These are phyloP conservation scores for Colletotrichum ledebouriae DNA, from an alignment of 2,329 filamentous ascomycete genomes.

Conservation along the genomic window DNA sequence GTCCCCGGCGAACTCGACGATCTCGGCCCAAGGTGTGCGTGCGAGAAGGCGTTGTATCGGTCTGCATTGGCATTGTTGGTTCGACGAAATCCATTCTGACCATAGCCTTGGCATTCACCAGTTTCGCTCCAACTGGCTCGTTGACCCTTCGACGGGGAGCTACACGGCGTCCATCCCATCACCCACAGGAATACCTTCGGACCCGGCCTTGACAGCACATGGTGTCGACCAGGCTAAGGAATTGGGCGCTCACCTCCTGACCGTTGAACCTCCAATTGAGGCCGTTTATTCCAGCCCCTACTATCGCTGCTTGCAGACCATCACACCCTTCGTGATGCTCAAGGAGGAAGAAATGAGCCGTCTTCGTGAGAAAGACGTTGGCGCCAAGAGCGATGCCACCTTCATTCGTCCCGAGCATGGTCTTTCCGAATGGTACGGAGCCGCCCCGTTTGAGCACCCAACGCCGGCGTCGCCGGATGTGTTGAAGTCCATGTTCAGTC, in stretches of 20 bases:
- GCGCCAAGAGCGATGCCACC: slow-evolving; percentile 45
- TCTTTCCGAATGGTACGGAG: slow-evolving; percentile 90
- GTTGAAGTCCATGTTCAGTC: slow-evolving; percentile 77
- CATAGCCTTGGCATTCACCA: slow-evolving; percentile 51
- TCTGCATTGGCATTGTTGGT: slow-evolving; percentile 16
- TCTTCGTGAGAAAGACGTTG: slow-evolving; percentile 27
- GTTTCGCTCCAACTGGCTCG: slow-evolving; percentile 93
- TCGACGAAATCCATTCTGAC: slow-evolving; percentile 37
- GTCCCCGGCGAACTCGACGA: slow-evolving; percentile 8
- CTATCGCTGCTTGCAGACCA: slow-evolving; percentile 89
- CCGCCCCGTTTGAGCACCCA: slow-evolving; percentile 88
- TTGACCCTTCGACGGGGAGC: slow-evolving; percentile 82
- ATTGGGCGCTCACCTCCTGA: slow-evolving; percentile 75
- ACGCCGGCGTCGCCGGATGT: slow-evolving; percentile 74
- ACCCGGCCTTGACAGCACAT: slow-evolving; percentile 88
- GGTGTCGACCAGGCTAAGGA: slow-evolving; percentile 87
- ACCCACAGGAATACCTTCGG: slow-evolving; percentile 88
- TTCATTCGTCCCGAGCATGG: slow-evolving; percentile 69
- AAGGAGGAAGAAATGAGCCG: slow-evolving; percentile 46
- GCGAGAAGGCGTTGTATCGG: background rate
- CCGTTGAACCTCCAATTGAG: slow-evolving; percentile 76
- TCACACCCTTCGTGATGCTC: slow-evolving; percentile 75
- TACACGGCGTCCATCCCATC: slow-evolving; percentile 82
- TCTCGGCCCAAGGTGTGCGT: slow-evolving; percentile 8
- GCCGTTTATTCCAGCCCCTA: slow-evolving; percentile 87